Evolutionary conservation across 2,329 filamentous ascomycete genomes (phyloP).

Genomic region (Sclerotinia borealis): DNA sequence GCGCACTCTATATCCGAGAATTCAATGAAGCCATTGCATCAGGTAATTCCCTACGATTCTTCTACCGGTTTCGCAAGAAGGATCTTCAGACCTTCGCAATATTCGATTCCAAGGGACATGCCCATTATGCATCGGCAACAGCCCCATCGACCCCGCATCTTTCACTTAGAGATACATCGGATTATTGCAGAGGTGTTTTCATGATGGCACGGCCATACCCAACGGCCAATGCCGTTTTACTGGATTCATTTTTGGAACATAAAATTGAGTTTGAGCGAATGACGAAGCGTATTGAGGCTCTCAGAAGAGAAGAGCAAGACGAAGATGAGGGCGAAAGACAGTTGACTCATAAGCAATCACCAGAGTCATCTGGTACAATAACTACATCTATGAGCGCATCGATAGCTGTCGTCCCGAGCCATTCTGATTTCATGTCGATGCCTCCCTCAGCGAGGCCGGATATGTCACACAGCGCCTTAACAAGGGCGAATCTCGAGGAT

Average conservation of each 20-base stretch:
- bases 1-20: slow-evolving; percentile 74
- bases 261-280: slow-evolving; percentile 94
- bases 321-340: slow-evolving; percentile 62
- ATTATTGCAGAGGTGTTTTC: slow-evolving; percentile 83
- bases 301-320: slow-evolving; percentile 79
- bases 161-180: slow-evolving; percentile 45
- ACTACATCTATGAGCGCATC: slow-evolving; percentile 27
- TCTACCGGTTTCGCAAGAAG: slow-evolving; percentile 74
- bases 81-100: slow-evolving; percentile 71
- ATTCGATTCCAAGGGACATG: slow-evolving; percentile 88
- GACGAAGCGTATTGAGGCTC: slow-evolving; percentile 74
- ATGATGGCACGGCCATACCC: slow-evolving; percentile 90
- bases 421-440: slow-evolving; percentile 47
- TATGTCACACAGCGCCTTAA: slow-evolving; percentile 62
- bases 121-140: slow-evolving; percentile 70
- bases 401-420: slow-evolving; percentile 30
- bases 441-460: slow-evolving; percentile 59
- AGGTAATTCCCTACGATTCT: slow-evolving; percentile 73
- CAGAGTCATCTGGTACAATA: slow-evolving; percentile 37
- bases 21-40: slow-evolving; percentile 84
- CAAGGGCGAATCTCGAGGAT: slow-evolving; percentile 74
- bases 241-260: slow-evolving; percentile 93
- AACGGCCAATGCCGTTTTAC: slow-evolving; percentile 74
- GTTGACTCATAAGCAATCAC: slow-evolving; percentile 43
- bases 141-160: slow-evolving; percentile 50